Conservation (phyloP, 345 rosid species). For the Excoecaria agallocha region DNA sequence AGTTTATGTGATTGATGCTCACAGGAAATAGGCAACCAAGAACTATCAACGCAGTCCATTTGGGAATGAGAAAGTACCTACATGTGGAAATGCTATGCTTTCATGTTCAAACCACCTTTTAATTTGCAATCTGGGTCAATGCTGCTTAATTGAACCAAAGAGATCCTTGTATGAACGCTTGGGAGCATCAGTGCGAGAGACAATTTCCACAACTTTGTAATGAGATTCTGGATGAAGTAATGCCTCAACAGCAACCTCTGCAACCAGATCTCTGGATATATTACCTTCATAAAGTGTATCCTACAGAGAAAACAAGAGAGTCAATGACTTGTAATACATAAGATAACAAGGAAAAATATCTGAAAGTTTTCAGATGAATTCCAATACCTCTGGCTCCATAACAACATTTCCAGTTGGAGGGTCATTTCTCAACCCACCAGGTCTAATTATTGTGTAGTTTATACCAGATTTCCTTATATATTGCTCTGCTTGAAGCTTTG, state of each 20-base stretch:
- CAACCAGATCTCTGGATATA: constrained; percentile 82
- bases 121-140: constrained; percentile 17
- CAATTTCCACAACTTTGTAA: constrained; percentile 77
- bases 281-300: constrained; percentile 73
- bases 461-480: constrained; percentile 70
- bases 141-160: constrained; percentile 59
- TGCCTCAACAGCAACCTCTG: constrained; percentile 83
- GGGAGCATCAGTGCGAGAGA: constrained; percentile 66
- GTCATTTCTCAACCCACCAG: constrained; percentile 81
- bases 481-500: constrained; percentile 93
- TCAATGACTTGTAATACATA: not conserved
- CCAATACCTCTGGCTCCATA: constrained; percentile 79
- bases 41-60: not conserved
- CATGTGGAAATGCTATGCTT: not conserved
- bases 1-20: not conserved
- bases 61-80: too few species aligned
- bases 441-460: constrained; percentile 78
- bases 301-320: constrained; percentile 26
- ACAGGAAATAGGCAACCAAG: not conserved
- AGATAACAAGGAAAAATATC: constrained; percentile 5
- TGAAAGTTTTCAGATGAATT: not conserved
- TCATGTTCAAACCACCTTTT: not conserved
- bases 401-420: constrained; percentile 75
- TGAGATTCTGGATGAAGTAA: constrained; percentile 56
- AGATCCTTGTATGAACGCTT: constrained; percentile 60